phyloP scores from a whole-genome alignment of 169 alveolate species.

The Cryptosporidium bovis region DNA sequence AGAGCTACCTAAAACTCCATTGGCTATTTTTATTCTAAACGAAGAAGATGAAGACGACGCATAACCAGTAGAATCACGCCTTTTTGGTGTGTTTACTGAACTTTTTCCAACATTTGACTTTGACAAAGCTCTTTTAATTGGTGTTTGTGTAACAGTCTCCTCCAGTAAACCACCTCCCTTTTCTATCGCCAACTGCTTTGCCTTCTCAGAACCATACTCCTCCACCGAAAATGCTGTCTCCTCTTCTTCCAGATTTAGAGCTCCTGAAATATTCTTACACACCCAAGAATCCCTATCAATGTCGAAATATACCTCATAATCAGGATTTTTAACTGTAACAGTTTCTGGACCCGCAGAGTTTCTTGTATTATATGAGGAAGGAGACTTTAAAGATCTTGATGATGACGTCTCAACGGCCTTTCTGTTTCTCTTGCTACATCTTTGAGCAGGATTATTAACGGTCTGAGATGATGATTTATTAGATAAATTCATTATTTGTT shows the following conservation, averaged over 20 bases:
- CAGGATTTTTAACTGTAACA: slow-evolving; percentile 16
- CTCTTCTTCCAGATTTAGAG: slow-evolving; percentile 6
- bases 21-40: slow-evolving; percentile 53
- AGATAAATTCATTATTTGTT: slow-evolving; percentile 16
- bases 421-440: slow-evolving; percentile 43
- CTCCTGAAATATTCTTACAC: slow-evolving; percentile 19
- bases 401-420: slow-evolving; percentile 2
- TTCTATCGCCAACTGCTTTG: slow-evolving; percentile 56
- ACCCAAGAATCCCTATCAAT: slow-evolving; percentile 62
- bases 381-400: slow-evolving; percentile 16
- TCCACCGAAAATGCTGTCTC: slow-evolving; percentile 41
- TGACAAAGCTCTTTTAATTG: slow-evolving; percentile 12
- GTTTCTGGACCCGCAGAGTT: slow-evolving; percentile 15
- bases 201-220: slow-evolving; percentile 56
- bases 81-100: slow-evolving; percentile 17
- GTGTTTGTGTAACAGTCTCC: slow-evolving; percentile 38
- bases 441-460: not conserved
- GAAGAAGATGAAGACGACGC: slow-evolving; percentile 25
- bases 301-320: slow-evolving; percentile 49
- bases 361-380: slow-evolving; percentile 53
- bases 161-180: slow-evolving; percentile 54
- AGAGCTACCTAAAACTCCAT: not conserved
- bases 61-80: not conserved
- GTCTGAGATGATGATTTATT: slow-evolving; percentile 8
- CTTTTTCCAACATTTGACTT: slow-evolving; percentile 7